These are phyloP conservation scores for Rhynchospora breviuscula DNA, from an alignment of 176 grass and related monocot species.

Conservation along the genomic window DNA sequence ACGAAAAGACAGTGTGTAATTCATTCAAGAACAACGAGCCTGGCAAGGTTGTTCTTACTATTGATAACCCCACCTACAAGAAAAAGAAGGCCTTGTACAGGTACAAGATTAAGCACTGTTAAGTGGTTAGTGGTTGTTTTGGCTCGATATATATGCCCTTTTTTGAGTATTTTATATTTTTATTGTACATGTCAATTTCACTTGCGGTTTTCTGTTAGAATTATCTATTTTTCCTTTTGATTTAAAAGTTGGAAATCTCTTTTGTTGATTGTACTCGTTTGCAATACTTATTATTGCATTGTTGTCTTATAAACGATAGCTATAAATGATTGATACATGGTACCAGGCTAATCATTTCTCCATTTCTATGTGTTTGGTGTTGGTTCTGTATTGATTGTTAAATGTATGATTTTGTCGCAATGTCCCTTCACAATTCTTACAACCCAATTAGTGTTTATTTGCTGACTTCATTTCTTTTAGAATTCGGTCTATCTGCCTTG, in stretches of 20 bases:
- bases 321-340: not conserved
- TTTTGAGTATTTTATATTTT: not conserved
- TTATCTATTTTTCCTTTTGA: not conserved
- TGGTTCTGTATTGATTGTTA: no score
- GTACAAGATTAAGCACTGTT: constrained; percentile 58
- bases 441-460: no score
- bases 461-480: no score
- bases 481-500: no score
- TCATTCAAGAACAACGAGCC: constrained; percentile 65
- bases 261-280: not conserved
- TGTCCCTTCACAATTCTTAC: no score
- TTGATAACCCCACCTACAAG: constrained; percentile 59
- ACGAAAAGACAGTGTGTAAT: constrained; percentile 64
- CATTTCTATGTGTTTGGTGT: no score
- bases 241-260: not conserved
- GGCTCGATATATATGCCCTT: not conserved
- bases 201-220: not conserved
- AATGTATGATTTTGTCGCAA: no score
- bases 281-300: not conserved
- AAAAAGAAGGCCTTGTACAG: constrained; percentile 85
- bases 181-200: not conserved
- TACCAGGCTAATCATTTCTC: no score
- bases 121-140: not conserved
- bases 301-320: not conserved
- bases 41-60: constrained; percentile 73